These are phyloP conservation scores for Candida piceae DNA, from an alignment of 805 yeast species.

Conservation along the genomic window DNA sequence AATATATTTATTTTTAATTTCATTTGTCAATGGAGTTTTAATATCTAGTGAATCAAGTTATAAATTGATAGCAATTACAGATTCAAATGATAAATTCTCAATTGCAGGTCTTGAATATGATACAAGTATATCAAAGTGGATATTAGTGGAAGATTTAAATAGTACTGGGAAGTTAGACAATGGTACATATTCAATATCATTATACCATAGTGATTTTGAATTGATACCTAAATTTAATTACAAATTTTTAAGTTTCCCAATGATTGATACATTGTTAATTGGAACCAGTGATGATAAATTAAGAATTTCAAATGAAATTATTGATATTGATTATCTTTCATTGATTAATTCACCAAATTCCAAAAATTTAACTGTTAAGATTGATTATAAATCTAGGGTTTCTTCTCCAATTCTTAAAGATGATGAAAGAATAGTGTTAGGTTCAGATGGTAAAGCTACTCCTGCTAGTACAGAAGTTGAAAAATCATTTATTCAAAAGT, in stretches of 20 bases:
- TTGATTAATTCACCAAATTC: constrained; percentile 4
- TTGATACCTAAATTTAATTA: constrained; percentile 21
- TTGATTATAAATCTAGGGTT: constrained; percentile 4
- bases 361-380: constrained; percentile 4
- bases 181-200: constrained; percentile 17
- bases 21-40: too few species aligned
- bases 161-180: too few species aligned
- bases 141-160: too few species aligned
- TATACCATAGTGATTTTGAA: constrained; percentile 5
- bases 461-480: constrained; percentile 11
- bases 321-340: constrained; percentile 11
- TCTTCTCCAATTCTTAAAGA: constrained; percentile 9
- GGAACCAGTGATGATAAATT: neutral
- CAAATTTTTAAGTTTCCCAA: constrained; percentile 13
- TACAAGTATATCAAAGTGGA: too few species aligned
- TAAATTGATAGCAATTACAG: too few species aligned
- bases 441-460: constrained; percentile 9
- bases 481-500: constrained; percentile 50
- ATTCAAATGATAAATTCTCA: too few species aligned
- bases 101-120: too few species aligned
- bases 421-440: constrained; percentile 5
- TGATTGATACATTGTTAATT: constrained; percentile 11
- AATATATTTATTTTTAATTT: too few species aligned
- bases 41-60: too few species aligned
- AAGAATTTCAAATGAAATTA: neutral